Evolutionary conservation across 2,329 filamentous ascomycete genomes (phyloP).

Genomic region (Drechslera avenae): DNA sequence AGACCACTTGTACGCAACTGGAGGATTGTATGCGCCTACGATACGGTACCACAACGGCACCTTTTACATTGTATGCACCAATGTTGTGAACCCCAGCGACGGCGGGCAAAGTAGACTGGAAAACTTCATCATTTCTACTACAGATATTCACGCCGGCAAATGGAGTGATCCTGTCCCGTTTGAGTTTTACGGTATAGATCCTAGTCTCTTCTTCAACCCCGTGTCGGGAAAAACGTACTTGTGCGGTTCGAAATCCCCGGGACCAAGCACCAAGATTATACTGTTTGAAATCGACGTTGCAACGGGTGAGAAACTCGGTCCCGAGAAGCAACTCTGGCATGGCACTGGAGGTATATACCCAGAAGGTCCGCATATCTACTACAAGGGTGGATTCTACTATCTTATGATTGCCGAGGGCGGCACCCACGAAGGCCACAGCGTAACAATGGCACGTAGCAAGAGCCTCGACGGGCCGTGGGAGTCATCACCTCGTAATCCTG

Average conservation of each 20-base stretch:
- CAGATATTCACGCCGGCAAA: slow-evolving; percentile 11
- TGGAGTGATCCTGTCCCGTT: slow-evolving; percentile 23
- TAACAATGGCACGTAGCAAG: slow-evolving; percentile 19
- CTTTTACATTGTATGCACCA: slow-evolving; percentile 27
- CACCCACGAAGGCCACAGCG: slow-evolving; percentile 15
- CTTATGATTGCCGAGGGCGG: slow-evolving; percentile 43
- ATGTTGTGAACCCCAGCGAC: slow-evolving; percentile 37
- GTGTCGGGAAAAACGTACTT: slow-evolving; percentile 18
- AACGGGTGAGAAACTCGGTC: slow-evolving; percentile 27
- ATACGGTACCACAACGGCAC: slow-evolving; percentile 20
- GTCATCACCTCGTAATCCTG: slow-evolving; percentile 13
- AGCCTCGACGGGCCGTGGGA: slow-evolving; percentile 20
- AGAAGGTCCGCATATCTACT: slow-evolving; percentile 46
- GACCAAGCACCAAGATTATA: slow-evolving; percentile 22
- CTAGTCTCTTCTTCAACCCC: slow-evolving; percentile 20
- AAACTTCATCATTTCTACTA: slow-evolving; percentile 39
- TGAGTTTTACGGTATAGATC: slow-evolving; percentile 20
- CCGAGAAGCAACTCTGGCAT: slow-evolving; percentile 35
- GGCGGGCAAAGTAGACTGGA: slow-evolving; percentile 51
- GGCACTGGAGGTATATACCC: slow-evolving; percentile 37
- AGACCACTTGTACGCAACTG: slow-evolving; percentile 20
- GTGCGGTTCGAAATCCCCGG: slow-evolving; percentile 26
- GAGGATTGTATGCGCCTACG: slow-evolving; percentile 25
- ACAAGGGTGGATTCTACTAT: slow-evolving; percentile 41
- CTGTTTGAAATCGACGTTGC: slow-evolving; percentile 34